Conservation (phyloP, 2,329 filamentous ascomycete species). For the Huntiella omanensis region DNA sequence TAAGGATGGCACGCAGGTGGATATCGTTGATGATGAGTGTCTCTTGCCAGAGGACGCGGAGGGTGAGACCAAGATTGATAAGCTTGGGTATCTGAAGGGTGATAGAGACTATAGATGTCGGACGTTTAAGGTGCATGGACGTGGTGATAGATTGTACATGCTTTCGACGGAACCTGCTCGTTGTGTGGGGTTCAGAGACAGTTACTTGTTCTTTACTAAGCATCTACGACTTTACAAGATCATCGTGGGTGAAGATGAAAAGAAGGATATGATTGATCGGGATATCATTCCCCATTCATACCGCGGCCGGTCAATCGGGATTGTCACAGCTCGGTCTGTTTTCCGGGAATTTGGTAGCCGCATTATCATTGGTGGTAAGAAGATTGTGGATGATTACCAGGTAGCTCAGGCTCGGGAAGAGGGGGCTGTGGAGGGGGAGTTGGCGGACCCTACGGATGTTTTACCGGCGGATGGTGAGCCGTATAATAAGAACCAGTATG, state of each 20-base stretch:
- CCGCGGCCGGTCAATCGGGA: conserved; percentile 92
- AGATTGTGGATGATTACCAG: conserved; percentile 78
- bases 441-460: conserved; percentile 77
- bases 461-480: conserved; percentile 51
- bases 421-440: conserved; percentile 68
- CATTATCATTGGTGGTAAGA: conserved; percentile 80
- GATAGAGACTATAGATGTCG: conserved; percentile 87
- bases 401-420: conserved; percentile 54
- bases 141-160: conserved; percentile 86
- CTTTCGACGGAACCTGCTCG: conserved; percentile 91
- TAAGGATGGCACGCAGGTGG: conserved; percentile 80
- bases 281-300: conserved; percentile 95
- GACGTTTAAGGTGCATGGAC: conserved; percentile 75
- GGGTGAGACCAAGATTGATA: conserved; percentile 87
- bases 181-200: conserved; percentile 92
- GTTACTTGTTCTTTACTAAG: conserved; percentile 97
- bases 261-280: conserved; percentile 85
- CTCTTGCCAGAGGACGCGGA: conserved; percentile 70
- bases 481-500: conserved; percentile 99
- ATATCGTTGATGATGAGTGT: conserved; percentile 83
- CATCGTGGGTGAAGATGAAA: conserved; percentile 93
- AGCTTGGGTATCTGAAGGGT: conserved; percentile 61
- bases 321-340: conserved; percentile 88
- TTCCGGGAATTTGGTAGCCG: conserved; percentile 91
- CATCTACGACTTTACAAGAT: conserved; percentile 95